Evolutionary conservation across 176 grass and related monocot species (phyloP), one percentile per base, ranked within the genome.

Genomic region (Triticum urartu): DNA sequence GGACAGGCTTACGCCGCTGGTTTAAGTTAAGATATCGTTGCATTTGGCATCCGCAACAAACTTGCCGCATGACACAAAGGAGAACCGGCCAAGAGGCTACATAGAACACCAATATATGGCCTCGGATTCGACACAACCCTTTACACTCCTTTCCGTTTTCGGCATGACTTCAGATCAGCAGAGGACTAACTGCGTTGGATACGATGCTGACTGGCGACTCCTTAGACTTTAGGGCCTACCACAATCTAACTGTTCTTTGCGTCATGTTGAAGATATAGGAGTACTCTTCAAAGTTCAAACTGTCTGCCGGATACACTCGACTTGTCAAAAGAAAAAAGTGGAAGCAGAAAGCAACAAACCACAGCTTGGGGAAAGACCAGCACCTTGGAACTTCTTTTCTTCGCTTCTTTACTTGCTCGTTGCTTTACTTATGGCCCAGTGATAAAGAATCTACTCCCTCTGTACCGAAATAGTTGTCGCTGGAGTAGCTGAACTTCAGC

Each of bases 211-310:
- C 52, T 56, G 35, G 1, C 11, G 70, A 75, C 26, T 89, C 81
- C 42, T 71, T 26, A 33, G 18, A 22, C 79, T 65, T 58, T 18
- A 73, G 24, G 12, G 4, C 36, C 42, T 66, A 72, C 35, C 35
- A 69, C 22, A 90, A 79, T 87, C 85, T 60, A 84, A 8, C 32
- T 75, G 66, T 87, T 67, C 80, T 74, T 90, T 90, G 42, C 66
- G 25, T 80, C 63, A 2, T 22, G 45, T 24, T 15, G 0, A 79
- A 87, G 80, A 83, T 36, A 86, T 43, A 21, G 54, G 54, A 56
- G 79, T 75, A 26, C 64, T 22, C 50, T 9, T 17, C 48, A 54
- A 54, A 52, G 45, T 48, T 14, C 45, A 18, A 63, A n/a, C 39
- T 47, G 6, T 48, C 5, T 18, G 40, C 24, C 17, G 13, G 56